Percentiles rank a stretch among this genome's conserved stretches.
phyloP scores from a whole-genome alignment of 495 filamentous ascomycete genomes.

The Umbilicaria muhlenbergii region DNA sequence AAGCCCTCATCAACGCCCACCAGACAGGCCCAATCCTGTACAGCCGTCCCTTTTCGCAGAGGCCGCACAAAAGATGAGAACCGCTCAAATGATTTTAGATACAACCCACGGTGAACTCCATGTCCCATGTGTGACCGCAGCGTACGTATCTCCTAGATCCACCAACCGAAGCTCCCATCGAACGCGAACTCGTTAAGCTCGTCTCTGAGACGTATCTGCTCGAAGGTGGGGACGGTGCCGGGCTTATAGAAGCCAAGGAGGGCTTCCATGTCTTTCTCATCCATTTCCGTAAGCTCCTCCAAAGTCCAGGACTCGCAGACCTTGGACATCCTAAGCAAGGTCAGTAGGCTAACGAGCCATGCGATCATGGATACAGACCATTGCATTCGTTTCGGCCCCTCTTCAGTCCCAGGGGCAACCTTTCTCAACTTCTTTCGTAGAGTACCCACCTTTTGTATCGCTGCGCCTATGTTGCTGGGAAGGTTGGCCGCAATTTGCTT shows the following conservation, averaged over 20 bases:
- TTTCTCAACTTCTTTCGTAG: slow-evolving; percentile 65
- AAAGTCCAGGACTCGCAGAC: slow-evolving; percentile 80
- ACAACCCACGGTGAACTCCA: no score
- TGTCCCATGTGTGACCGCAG: no score
- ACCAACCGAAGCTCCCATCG: slow-evolving; percentile 23
- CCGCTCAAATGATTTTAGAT: no score
- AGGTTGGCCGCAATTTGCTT: slow-evolving; percentile 64
- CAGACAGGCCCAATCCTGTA: no score
- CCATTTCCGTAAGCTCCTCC: slow-evolving; percentile 74
- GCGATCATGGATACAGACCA: slow-evolving; percentile 38
- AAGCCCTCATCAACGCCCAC: no score
- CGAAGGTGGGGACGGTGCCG: slow-evolving; percentile 24
- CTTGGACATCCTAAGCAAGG: slow-evolving; percentile 53
- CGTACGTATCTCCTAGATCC: neutral
- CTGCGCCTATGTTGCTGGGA: slow-evolving; percentile 61
- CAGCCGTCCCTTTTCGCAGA: no score
- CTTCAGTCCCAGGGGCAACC: slow-evolving; percentile 51
- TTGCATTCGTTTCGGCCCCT: slow-evolving; percentile 81
- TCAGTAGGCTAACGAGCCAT: neutral
- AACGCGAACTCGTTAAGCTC: slow-evolving; percentile 8
- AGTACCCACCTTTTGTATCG: slow-evolving; percentile 67
- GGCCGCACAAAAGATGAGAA: no score
- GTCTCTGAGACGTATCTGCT: slow-evolving; percentile 19
- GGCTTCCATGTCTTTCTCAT: slow-evolving; percentile 67
- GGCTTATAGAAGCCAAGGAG: slow-evolving; percentile 55